These are phyloP conservation scores for Colletotrichum acutatum DNA, from an alignment of 2,329 filamentous ascomycete genomes.

Conservation along the genomic window DNA sequence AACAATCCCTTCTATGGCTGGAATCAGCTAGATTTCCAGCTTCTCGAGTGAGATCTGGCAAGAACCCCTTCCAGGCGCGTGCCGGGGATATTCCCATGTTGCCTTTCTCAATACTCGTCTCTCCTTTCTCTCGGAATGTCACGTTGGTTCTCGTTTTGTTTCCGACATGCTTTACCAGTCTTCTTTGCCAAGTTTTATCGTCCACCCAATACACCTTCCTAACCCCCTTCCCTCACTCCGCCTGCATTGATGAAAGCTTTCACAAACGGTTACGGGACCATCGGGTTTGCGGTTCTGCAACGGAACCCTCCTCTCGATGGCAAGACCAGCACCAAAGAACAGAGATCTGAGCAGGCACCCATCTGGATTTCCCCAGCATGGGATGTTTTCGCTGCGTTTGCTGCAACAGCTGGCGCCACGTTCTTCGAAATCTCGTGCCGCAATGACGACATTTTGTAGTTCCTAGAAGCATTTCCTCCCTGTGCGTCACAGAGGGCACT, in stretches of 20 bases:
- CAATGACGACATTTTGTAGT: constrained; percentile 39
- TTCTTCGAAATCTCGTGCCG: constrained; percentile 32
- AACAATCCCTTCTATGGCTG: not conserved
- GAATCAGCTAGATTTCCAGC: too few relatives aligned
- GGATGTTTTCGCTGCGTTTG: constrained; percentile 8
- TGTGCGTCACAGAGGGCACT: constrained; percentile 19
- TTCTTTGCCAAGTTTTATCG: not conserved
- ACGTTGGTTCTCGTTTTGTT: not conserved
- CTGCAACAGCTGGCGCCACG: not conserved
- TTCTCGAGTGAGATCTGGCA: not conserved
- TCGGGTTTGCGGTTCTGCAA: constrained; percentile 23
- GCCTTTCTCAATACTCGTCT: not conserved
- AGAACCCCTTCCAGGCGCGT: not conserved
- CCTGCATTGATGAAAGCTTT: constrained; percentile 41
- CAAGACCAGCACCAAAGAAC: constrained; percentile 43
- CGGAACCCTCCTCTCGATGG: constrained; percentile 35
- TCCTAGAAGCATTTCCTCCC: constrained; percentile 22
- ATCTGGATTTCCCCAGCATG: not conserved
- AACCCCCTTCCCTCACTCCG: not conserved
- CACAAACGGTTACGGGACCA: constrained; percentile 35
- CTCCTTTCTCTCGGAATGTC: not conserved
- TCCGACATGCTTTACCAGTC: not conserved
- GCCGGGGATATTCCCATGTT: not conserved
- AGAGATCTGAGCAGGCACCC: constrained; percentile 47
- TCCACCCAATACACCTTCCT: not conserved